Evolutionary conservation across 1,284 basidiomycete species (phyloP).

Genomic region (Fomitiporia mediterranea): DNA sequence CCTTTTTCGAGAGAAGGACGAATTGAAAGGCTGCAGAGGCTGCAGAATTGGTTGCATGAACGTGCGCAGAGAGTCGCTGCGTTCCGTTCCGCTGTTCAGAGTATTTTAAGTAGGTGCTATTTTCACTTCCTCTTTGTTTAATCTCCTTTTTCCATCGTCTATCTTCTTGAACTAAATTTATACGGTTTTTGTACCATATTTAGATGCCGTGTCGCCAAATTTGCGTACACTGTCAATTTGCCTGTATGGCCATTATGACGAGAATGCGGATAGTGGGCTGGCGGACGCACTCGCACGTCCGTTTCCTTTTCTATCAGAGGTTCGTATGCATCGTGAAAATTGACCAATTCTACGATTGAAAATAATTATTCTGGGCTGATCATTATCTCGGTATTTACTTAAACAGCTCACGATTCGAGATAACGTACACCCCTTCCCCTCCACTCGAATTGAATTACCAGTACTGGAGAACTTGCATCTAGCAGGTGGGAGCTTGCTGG

Average conservation of each 20-base stretch:
- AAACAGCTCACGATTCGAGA: slow-evolving; percentile 13
- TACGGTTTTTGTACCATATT: neutral
- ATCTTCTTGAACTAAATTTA: neutral
- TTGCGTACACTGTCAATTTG: slow-evolving; percentile 9
- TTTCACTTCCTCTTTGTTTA: too few relatives aligned
- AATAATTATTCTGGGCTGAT: too few relatives aligned
- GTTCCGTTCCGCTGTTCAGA: slow-evolving; percentile 1
- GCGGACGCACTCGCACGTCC: slow-evolving; percentile 5
- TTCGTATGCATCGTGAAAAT: too few relatives aligned
- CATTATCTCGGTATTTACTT: neutral
- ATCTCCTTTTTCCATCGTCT: neutral
- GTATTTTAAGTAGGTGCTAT: neutral
- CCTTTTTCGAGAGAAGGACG: slow-evolving; percentile 10
- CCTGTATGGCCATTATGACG: slow-evolving; percentile 9
- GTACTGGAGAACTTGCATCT: slow-evolving; percentile 8
- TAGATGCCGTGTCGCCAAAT: neutral
- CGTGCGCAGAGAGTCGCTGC: slow-evolving; percentile 4
- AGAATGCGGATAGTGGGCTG: slow-evolving; percentile 9
- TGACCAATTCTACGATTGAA: too few relatives aligned
- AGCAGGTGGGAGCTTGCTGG: slow-evolving; percentile 9
- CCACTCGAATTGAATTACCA: neutral
- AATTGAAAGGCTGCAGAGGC: slow-evolving; percentile 10
- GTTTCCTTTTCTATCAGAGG: slow-evolving; percentile 7
- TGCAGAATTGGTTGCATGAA: slow-evolving; percentile 7
- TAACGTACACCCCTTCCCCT: slow-evolving; percentile 4